A percentile compares a stretch with the other conserved stretches of the same genome.
phyloP scores from a whole-genome alignment of 176 grass and related monocot species.

The Zizania latifolia region DNA sequence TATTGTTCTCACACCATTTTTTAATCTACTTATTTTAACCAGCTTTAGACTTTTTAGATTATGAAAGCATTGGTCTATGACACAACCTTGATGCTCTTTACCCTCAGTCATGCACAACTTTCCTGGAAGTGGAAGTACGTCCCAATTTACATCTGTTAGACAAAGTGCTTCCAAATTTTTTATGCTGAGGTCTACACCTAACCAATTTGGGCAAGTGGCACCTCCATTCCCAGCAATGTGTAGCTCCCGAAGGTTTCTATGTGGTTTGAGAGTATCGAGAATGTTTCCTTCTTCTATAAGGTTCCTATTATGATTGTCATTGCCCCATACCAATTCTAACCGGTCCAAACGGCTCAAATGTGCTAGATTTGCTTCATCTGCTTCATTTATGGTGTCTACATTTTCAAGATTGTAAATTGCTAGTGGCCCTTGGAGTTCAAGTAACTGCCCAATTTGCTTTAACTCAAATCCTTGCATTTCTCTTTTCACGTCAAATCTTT shows the following conservation, averaged over 20 bases:
- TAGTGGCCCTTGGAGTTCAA: not conserved
- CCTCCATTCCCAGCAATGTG: not conserved
- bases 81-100: too few species aligned
- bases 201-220: not conserved
- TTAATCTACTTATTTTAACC: not conserved
- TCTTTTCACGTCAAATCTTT: not conserved
- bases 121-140: not conserved
- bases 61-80: not conserved
- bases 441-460: not conserved
- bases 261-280: not conserved
- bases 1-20: not conserved
- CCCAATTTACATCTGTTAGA: not conserved
- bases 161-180: not conserved
- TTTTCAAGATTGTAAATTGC: conserved; percentile 6
- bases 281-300: not conserved
- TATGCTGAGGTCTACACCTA: not conserved
- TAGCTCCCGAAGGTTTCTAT: not conserved
- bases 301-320: fast-evolving
- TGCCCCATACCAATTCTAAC: not conserved
- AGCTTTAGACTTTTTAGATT: not conserved
- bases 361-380: not conserved
- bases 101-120: not conserved
- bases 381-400: not conserved
- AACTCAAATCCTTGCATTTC: not conserved
- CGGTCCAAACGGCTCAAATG: not conserved